These are phyloP conservation scores for Rhodotorula sp. DNA, from an alignment of 1,284 basidiomycete species.

Conservation along the genomic window DNA sequence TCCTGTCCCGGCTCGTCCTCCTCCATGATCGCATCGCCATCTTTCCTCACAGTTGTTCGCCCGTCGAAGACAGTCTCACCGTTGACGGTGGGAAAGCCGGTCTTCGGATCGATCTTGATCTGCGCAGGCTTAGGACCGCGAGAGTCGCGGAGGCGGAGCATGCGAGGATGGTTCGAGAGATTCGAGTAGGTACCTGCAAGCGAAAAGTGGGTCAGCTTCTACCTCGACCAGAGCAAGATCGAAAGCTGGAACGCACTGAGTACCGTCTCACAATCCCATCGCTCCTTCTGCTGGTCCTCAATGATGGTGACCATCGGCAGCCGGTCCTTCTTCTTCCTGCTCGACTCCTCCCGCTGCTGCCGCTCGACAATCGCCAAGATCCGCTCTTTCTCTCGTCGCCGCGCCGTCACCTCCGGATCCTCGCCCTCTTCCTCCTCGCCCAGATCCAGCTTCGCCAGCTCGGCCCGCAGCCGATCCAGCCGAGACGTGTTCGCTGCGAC, in stretches of 20 bases:
- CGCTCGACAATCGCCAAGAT: conserved; percentile 34
- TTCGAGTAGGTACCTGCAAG: conserved; percentile 84
- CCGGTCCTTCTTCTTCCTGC: conserved; percentile 14
- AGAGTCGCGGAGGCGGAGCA: conserved; percentile 66
- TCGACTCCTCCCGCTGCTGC: conserved; percentile 44
- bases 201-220: background rate
- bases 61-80: conserved; percentile 29
- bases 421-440: conserved; percentile 49
- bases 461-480: conserved; percentile 70
- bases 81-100: conserved; percentile 66
- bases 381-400: conserved; percentile 51
- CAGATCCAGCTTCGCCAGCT: conserved; percentile 61
- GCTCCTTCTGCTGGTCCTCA: conserved; percentile 59
- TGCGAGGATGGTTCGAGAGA: conserved; percentile 85
- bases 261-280: conserved; percentile 94
- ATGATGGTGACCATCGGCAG: conserved; percentile 44
- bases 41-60: conserved; percentile 39
- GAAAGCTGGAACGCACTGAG: conserved; percentile 62
- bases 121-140: conserved; percentile 51
- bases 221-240: background rate
- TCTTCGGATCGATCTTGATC: conserved; percentile 69
- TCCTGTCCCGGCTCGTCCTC: conserved; percentile 8
- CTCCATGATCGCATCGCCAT: conserved; percentile 26
- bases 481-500: conserved; percentile 55
- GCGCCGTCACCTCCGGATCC: conserved; percentile 42